Evolutionary conservation across 345 rosid species (phyloP), one percentile per base, ranked within the genome.

Genomic region (Erodium maritimum): DNA sequence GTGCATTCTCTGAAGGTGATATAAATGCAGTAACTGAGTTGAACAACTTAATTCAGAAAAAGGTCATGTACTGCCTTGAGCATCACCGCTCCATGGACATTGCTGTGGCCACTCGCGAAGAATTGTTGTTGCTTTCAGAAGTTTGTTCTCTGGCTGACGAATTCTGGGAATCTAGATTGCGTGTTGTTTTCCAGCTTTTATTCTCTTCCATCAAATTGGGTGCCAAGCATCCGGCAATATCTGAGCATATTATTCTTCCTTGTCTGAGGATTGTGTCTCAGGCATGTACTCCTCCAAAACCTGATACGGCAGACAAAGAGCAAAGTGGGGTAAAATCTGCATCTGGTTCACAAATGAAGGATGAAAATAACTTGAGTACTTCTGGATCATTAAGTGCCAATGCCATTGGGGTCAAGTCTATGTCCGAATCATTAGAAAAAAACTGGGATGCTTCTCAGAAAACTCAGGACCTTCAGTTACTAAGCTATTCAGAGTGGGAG

Each of bases 81-180:
- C 97, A 93, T 80, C 97, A 93, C 72, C 94, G 95, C 23, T 89
- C 99, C 76, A 87, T 93, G 94, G 99, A 93, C 70, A 78, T 89
- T 71, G 95, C 97, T 18, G 68, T 87, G 19, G 87, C 95, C 60
- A 87, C 88, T 73, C 95, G 95, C 61, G 97, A 93, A 70, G 99
- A 93, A 73, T 62, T 93, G 77, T 72, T 83, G 69, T 75, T 93
- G 78, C 95, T 93, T 66, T 93, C 99, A 46, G 99, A 93, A 73
- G 94, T 89, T 64, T 93, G 94, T 77, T 87, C 99, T 24, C 75
- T 89, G 71, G 82, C 91, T 62, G 99, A 93, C 79, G 97, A 93
- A 72, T 83, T 87, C 65, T 89, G 97, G 97, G 99, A 93, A 77
- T 85, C 95, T 55, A 85, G 97, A 67, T 74, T 93, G 69, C 97